Evolutionary conservation across 2,329 filamentous ascomycete genomes (phyloP), one percentile per base, ranked within the genome.

Genomic region (Epichloe typhina): DNA sequence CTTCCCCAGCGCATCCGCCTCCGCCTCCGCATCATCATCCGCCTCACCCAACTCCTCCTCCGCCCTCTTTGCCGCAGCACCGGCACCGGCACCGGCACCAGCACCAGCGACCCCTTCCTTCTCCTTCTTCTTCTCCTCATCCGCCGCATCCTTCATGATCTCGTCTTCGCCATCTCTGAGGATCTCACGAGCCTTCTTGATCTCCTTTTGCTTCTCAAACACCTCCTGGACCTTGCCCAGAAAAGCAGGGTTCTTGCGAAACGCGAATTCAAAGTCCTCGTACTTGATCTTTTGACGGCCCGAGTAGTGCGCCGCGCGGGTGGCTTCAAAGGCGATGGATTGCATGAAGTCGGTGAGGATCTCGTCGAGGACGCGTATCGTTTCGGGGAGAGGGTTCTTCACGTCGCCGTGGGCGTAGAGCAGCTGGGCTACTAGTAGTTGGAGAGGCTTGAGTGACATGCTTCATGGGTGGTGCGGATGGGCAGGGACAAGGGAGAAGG

Each of bases 311-410:
- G 93, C 93, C 49, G 84, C 83, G 43, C 87, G 82, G 4, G 89
- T 88, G 4, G 93, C 91, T 63, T 88, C 84, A 71, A 95, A 93
- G 69, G 87, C 91, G 50, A 93, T 83, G 66, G 93, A 88, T 64
- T 95, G 88, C 65, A 97, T 88, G 73, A 95, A 96, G 72, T 97
- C 93, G 55, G 90, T 95, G 54, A 95, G 81, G 59, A 97, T 91
- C 70, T 96, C 90, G 73, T 97, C 93, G 47, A 97, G 83, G 48
- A 91, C 80, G 54, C 86, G 83, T 53, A 95, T 77, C 9, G 90
- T 96, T 64, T 89, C 82, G 17, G 86, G 83, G 26, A 97, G 82
- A 1, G 89, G 87, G 50, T 84, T 76, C 52, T 78, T 74, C 51
- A 84, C 80, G 68, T 94, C 88, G 64, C 88, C 89, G 64, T 87